Conservation (phyloP, 805 yeast genomes). For the Saturnispora zaruensis region DNA sequence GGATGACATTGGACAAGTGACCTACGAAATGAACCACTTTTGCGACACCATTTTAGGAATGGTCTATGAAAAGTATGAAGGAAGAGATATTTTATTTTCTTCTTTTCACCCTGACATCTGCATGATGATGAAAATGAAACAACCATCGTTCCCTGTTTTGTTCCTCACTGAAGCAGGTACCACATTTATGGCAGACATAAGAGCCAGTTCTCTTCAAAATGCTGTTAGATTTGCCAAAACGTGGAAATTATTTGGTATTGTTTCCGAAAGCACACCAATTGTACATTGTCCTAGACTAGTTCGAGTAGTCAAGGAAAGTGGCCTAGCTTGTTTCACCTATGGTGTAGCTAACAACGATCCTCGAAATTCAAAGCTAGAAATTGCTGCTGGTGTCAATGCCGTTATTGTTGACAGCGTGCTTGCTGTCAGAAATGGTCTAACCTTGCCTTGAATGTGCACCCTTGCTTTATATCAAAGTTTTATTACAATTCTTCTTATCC, state of each 20-base stretch:
- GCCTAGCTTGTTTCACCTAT: conserved; percentile 88
- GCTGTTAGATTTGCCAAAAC: conserved; percentile 84
- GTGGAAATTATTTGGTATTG: conserved; percentile 90
- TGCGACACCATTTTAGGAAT: conserved; percentile 76
- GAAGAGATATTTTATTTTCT: conserved; percentile 82
- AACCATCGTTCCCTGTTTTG: conserved; percentile 86
- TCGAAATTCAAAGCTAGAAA: conserved; percentile 70
- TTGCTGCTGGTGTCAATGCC: conserved; percentile 95
- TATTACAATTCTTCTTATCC: background rate
- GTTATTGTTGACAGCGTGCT: conserved; percentile 94
- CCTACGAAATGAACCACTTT: conserved; percentile 76
- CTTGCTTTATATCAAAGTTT: background rate
- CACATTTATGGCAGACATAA: conserved; percentile 72
- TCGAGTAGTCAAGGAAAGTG: conserved; percentile 82
- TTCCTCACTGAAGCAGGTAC: conserved; percentile 89
- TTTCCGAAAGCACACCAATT: conserved; percentile 78
- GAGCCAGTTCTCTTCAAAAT: conserved; percentile 82
- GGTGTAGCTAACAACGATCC: conserved; percentile 83
- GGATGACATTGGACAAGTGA: conserved; percentile 81
- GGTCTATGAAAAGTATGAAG: conserved; percentile 69
- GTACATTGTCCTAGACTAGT: conserved; percentile 87
- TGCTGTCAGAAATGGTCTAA: conserved; percentile 81
- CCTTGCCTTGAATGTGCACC: conserved; percentile 6
- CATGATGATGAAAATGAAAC: conserved; percentile 75
- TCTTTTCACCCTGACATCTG: conserved; percentile 95